Conservation (phyloP, 768 basidiomycete genomes). For the Suillus variegatus region DNA sequence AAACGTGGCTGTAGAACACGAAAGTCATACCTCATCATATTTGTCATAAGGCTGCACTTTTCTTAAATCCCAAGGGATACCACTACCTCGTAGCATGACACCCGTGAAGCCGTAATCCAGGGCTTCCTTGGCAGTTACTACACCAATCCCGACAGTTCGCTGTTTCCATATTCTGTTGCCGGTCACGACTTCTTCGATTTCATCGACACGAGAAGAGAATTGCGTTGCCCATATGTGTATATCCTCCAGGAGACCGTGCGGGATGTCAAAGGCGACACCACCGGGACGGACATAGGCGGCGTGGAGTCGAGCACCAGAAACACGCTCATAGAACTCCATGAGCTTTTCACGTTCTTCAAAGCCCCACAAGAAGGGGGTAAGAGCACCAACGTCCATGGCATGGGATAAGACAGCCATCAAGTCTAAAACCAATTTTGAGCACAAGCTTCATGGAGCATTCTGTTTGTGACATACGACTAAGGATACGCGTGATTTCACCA, state of each 20-base stretch:
- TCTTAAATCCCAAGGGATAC: constrained; percentile 92
- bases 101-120: constrained; percentile 93
- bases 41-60: constrained; percentile 95
- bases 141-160: constrained; percentile 87
- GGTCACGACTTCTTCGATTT: constrained; percentile 97
- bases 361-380: constrained; percentile 99
- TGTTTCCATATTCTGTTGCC: constrained; percentile 99
- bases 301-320: constrained; percentile 96
- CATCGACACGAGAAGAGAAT: constrained; percentile 87
- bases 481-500: constrained; percentile 93
- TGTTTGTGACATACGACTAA: constrained; percentile 72
- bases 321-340: constrained; percentile 99
- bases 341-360: constrained; percentile 99
- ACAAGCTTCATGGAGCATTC: background rate
- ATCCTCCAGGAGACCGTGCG: constrained; percentile 97
- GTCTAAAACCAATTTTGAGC: constrained; percentile 44
- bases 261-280: constrained; percentile 96
- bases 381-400: constrained; percentile 96
- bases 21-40: constrained; percentile 74
- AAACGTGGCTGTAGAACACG: background rate
- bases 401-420: constrained; percentile 97
- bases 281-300: constrained; percentile 98
- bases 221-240: constrained; percentile 99
- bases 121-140: constrained; percentile 90
- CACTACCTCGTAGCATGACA: constrained; percentile 95